Percentiles rank a stretch among this genome's conserved stretches.
phyloP scores from a whole-genome alignment of 2,329 filamentous ascomycete genomes.

The Aspergillus sp. region DNA sequence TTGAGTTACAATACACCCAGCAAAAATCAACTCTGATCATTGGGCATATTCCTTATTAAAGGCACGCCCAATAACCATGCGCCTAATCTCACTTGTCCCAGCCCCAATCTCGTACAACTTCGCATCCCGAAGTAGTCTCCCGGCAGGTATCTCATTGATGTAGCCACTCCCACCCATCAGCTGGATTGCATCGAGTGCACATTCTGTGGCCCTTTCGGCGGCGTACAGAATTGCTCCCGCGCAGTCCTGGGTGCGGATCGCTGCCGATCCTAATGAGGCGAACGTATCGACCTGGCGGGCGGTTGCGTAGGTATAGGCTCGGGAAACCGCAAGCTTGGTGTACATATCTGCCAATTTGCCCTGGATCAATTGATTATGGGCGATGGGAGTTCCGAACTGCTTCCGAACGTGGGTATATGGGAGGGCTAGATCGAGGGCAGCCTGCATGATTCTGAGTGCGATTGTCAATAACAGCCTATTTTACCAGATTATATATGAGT shows the following conservation, averaged over 20 bases:
- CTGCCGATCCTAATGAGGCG: constrained; percentile 41
- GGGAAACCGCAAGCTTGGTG: constrained; percentile 80
- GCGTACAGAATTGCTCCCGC: constrained; percentile 92
- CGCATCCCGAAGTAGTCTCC: constrained; percentile 73
- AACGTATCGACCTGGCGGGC: constrained; percentile 77
- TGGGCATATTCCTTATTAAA: constrained; percentile 80
- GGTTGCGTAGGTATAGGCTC: constrained; percentile 84
- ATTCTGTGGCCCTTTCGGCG: constrained; percentile 81
- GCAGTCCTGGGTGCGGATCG: constrained; percentile 84
- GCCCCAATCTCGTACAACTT: constrained; percentile 96
- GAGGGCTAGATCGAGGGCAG: constrained; percentile 77
- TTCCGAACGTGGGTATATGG: constrained; percentile 86
- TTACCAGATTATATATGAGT: neutral
- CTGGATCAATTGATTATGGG: constrained; percentile 89
- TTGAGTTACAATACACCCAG: constrained; percentile 5
- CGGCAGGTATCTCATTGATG: constrained; percentile 90
- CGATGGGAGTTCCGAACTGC: constrained; percentile 85
- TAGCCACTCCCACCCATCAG: constrained; percentile 94
- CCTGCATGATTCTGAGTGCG: constrained; percentile 75
- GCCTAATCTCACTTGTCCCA: constrained; percentile 87
- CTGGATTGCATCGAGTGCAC: constrained; percentile 83
- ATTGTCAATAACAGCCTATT: constrained; percentile 11
- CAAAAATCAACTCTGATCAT: constrained; percentile 8
- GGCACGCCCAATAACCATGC: constrained; percentile 89
- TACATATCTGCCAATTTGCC: constrained; percentile 97